Base-by-base conservation (phyloP, 257 asterid genomes). In the Scutellaria barbata region DNA sequence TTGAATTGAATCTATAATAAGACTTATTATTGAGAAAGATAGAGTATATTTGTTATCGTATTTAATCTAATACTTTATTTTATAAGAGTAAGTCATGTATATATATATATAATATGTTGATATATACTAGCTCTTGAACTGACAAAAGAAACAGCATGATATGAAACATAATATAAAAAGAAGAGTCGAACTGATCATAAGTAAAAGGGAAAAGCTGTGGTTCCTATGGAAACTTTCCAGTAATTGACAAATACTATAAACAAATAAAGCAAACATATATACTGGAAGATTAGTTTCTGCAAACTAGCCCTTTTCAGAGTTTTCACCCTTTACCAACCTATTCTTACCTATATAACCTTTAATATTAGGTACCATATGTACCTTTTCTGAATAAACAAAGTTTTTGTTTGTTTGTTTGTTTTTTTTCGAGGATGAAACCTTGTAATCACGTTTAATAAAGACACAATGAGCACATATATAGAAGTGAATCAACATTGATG, bases 261-360 rank as follows among this genome's bases (percentile, higher is more conserved):
- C 46, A 69, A 55, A 68, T 8, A 40, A 68, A 68, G 5, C 42
- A 68, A 68, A 40, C 17, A 35, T 56, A 17, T 12, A 35, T 46
- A 14, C 17, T 4, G 64, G 62, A 25, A 22, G 5, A 52, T 52
- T 17, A 16, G 30, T 16, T 52, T 52, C 8, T 17, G 30, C 18
- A 52, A 52, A 6, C 3, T 22, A 22, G 25, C 25, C 25, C 25
- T 22, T 22, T 22, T 22, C 25, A 22, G 25, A 22, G 25, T 55
- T 55, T 55, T 55, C 17, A 68, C 54, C 54, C 22, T 52, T 22
- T 54, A 41, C 20, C 51, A 55, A 39, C 14, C 18, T n/a, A 66
- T 10, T 50, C 25, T 50, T 30, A 50, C 5, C 51, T 50, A 43
- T n/a, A 5, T 46, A 22, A 22, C 12, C 48, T 12, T 4, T 2